phyloP scores from a whole-genome alignment of 768 basidiomycete genomes.

The Leccinum incarnatum region DNA sequence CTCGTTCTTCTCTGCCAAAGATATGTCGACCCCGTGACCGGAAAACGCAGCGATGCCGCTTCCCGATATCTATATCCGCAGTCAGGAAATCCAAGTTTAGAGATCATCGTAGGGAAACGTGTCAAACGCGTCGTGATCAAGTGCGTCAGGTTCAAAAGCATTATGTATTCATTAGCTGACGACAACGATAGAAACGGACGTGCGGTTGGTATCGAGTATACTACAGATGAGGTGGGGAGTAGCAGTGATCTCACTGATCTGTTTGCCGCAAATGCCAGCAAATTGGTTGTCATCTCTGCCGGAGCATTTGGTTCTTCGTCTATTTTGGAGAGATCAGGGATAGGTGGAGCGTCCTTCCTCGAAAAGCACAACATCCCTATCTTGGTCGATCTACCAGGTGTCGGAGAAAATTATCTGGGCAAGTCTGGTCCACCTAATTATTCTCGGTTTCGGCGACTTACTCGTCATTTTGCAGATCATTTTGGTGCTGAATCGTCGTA shows the following conservation, averaged over 20 bases:
- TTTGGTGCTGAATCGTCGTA: neutral
- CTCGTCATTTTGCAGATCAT: neutral
- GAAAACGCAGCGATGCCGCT: conserved; percentile 26
- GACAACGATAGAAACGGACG: conserved; percentile 25
- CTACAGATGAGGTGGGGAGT: conserved; percentile 3
- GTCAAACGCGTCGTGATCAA: neutral
- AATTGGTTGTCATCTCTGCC: conserved; percentile 47
- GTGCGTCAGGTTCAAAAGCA: neutral
- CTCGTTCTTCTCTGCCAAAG: conserved; percentile 27
- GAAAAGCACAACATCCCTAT: conserved; percentile 45
- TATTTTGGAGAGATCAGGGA: conserved; percentile 62
- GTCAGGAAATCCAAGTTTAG: conserved; percentile 27
- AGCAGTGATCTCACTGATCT: conserved; percentile 3
- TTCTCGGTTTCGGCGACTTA: neutral
- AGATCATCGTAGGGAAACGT: conserved; percentile 26
- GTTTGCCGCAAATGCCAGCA: conserved; percentile 23
- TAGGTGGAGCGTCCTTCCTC: conserved; percentile 55
- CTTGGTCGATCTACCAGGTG: neutral
- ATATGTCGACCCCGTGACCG: conserved; percentile 47
- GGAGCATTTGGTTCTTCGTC: conserved; percentile 55
- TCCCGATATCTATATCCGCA: conserved; percentile 37
- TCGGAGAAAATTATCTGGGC: conserved; percentile 38
- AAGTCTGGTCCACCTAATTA: neutral
- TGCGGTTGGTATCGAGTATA: conserved; percentile 38
- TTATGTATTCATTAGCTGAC: neutral